Percentiles rank a stretch among this genome's conserved stretches.
Conservation (phyloP, 2,329 filamentous ascomycete genomes). For the Hypoxylon sp. region DNA sequence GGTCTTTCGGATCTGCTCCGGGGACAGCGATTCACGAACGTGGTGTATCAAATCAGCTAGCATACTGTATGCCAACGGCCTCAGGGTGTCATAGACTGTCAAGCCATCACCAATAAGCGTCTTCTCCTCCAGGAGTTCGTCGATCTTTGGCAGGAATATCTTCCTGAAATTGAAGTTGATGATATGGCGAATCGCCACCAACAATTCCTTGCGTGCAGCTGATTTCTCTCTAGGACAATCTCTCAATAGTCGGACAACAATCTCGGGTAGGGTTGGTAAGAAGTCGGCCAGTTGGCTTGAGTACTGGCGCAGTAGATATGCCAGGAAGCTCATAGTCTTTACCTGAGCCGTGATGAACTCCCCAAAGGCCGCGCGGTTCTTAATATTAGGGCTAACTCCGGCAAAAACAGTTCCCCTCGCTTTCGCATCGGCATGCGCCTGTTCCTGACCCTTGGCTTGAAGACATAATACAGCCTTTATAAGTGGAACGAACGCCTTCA, state of each 20-base stretch:
- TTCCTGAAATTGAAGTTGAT: slow-evolving; percentile 99
- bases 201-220: slow-evolving; percentile 89
- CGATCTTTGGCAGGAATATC: slow-evolving; percentile 94
- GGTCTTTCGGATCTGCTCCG: slow-evolving; percentile 93
- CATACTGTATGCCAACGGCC: slow-evolving; percentile 97
- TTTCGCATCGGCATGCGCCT: slow-evolving; percentile 87
- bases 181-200: slow-evolving; percentile 97
- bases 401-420: slow-evolving; percentile 86
- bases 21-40: slow-evolving; percentile 86
- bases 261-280: slow-evolving; percentile 83
- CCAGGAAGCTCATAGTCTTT: slow-evolving; percentile 98
- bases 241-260: slow-evolving; percentile 89
- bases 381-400: slow-evolving; percentile 92
- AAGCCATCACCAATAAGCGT: slow-evolving; percentile 95
- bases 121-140: slow-evolving; percentile 92
- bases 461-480: slow-evolving; percentile 91
- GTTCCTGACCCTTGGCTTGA: slow-evolving; percentile 92
- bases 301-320: slow-evolving; percentile 90
- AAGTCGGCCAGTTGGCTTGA: slow-evolving; percentile 90
- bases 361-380: slow-evolving; percentile 92
- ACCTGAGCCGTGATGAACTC: slow-evolving; percentile 98
- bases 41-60: slow-evolving; percentile 98
- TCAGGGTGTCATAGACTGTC: slow-evolving; percentile 96
- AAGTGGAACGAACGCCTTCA: slow-evolving; percentile 90
- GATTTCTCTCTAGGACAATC: slow-evolving; percentile 97